Evolutionary conservation across 441 rosid genomes (phyloP), one percentile per base, ranked within the genome.

Genomic region (Gossypium gossypioides): DNA sequence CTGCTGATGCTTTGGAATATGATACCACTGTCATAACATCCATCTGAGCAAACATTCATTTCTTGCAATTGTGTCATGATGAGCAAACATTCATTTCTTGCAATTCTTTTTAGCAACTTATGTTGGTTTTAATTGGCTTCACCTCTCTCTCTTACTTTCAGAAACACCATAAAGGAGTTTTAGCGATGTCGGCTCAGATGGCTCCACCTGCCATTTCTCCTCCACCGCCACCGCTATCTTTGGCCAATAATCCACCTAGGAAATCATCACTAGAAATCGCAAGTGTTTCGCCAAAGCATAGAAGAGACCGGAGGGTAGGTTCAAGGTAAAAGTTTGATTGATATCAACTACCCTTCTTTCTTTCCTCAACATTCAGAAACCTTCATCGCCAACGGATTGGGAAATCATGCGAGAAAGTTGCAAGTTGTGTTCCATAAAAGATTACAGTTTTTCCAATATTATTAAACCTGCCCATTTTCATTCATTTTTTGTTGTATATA

Each of bases 81-180:
- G 4, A 46, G 44, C 19, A 1, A 24, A 16, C 37, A 40, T 65
- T 22, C 34, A 57, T 57, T 55, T 69, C 61, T 10, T 69, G 5
- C 19, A 18, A 25, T 52, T 68, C 50, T 34, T 2, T 42, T 9
- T 6, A 10, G 51, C 40, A 7, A 40, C 10, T n/a, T 64, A 12
- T 5, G 32, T 21, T 19, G 68, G 68, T 42, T 40, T 27, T 4
- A 16, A 60, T 40, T 12, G 27, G 22, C 68, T 19, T 37, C 8
- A 40, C 51, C 27, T 6, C 51, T 12, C 15, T 24, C 16, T 19
- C 29, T 8, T 54, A 34, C 74, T 44, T 81, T 79, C 91, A 92
- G 96, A 84, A 82, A 86, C 82, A 91, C 81, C 98, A 92, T 71
- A 84, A 90, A 78, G 89, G 86, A 21, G 84, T 87, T 46, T 75